These are phyloP conservation scores for Phaeomoniella chlamydospora DNA, from an alignment of 2,329 filamentous ascomycete genomes.

Conservation along the genomic window DNA sequence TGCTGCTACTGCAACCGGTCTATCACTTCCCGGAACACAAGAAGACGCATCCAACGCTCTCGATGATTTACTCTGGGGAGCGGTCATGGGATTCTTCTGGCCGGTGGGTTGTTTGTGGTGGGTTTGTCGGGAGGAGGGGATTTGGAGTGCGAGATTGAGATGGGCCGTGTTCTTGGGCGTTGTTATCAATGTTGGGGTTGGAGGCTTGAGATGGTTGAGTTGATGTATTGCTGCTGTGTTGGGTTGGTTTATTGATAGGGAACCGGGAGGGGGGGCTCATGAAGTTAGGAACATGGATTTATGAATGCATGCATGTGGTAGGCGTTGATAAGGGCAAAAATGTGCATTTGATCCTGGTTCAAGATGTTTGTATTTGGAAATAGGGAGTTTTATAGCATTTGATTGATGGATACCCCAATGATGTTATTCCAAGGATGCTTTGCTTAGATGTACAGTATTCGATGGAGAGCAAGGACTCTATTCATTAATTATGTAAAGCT, in stretches of 20 bases:
- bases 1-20: constrained; percentile 17
- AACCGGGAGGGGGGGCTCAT: background rate
- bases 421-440: no score
- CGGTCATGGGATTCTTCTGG: constrained; percentile 89
- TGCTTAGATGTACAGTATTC: no score
- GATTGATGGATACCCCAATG: no score
- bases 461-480: no score
- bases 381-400: no score
- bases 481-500: no score
- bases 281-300: no score
- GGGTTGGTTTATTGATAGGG: background rate
- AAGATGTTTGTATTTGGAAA: no score
- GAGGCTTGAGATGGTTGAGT: constrained; percentile 47
- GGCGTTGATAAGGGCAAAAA: no score
- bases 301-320: no score
- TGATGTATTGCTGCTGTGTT: constrained; percentile 9
- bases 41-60: constrained; percentile 43
- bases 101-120: constrained; percentile 75
- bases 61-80: constrained; percentile 77
- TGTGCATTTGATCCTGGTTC: no score
- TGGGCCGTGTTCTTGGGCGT: constrained; percentile 79
- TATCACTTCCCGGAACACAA: constrained; percentile 16
- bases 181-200: constrained; percentile 63
- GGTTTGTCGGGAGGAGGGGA: constrained; percentile 72
- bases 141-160: constrained; percentile 73